Conservation (phyloP, 805 yeast species). For the Candida fluviatilis region DNA sequence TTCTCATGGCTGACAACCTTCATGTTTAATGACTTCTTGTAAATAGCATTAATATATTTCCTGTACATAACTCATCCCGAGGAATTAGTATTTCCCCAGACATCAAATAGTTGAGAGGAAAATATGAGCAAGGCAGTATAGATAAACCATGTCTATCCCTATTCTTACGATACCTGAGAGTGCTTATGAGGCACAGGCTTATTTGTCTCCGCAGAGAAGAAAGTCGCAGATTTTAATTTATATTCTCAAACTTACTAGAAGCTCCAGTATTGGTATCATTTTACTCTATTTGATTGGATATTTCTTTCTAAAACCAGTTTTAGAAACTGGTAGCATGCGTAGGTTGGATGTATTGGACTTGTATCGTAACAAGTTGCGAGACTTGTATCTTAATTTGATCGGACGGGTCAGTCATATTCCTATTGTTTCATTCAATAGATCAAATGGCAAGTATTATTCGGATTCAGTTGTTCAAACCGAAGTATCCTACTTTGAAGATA, state of each 20-base stretch:
- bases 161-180: conserved; percentile 38
- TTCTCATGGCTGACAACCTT: not conserved
- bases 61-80: not conserved
- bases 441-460: conserved; percentile 26
- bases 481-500: conserved; percentile 16
- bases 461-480: conserved; percentile 39
- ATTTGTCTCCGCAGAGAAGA: conserved; percentile 12
- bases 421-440: conserved; percentile 30
- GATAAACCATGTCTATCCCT: conserved; percentile 25
- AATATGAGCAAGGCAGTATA: no score
- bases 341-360: conserved; percentile 32
- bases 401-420: conserved; percentile 35
- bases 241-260: conserved; percentile 27
- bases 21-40: not conserved
- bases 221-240: conserved; percentile 22
- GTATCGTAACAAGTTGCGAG: conserved; percentile 29
- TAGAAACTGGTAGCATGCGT: conserved; percentile 24
- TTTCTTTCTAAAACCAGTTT: conserved; percentile 31
- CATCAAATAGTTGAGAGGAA: not conserved
- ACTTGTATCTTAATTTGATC: conserved; percentile 29
- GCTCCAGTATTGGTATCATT: conserved; percentile 28
- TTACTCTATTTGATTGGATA: conserved; percentile 28
- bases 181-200: conserved; percentile 31
- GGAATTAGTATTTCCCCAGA: not conserved
- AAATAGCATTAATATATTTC: not conserved